Conservation (phyloP, 495 filamentous ascomycete genomes). For the Parmelia sp. region DNA sequence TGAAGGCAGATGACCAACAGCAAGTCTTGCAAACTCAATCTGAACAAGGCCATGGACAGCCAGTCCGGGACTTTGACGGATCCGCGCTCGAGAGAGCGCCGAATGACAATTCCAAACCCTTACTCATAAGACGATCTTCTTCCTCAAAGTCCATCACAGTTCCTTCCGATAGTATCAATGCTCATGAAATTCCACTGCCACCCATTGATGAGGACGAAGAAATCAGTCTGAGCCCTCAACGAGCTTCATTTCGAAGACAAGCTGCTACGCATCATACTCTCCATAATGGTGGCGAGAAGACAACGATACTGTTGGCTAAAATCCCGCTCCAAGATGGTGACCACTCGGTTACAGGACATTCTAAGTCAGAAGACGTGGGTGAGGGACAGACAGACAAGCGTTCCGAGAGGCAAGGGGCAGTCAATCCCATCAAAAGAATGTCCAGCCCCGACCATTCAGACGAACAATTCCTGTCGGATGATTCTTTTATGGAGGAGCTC, state of each 20-base stretch:
- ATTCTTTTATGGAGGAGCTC: constrained; percentile 85
- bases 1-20: not conserved
- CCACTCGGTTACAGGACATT: not conserved
- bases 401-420: constrained; percentile 17
- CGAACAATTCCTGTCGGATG: constrained; percentile 67
- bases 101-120: not conserved
- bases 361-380: constrained; percentile 3
- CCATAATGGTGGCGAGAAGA: not conserved
- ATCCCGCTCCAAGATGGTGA: not conserved
- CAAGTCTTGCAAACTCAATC: not conserved
- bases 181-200: constrained; percentile 21
- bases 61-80: not conserved
- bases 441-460: constrained; percentile 52
- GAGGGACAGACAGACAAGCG: not conserved
- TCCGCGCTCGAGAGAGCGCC: not conserved
- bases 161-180: not conserved
- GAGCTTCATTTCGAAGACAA: constrained; percentile 1
- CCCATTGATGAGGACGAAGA: constrained; percentile 21
- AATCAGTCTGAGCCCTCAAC: constrained; percentile 9
- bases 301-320: not conserved
- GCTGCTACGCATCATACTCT: not conserved
- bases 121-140: constrained; percentile 1
- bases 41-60: not conserved
- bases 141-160: not conserved
- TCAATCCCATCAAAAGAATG: constrained; percentile 34